Base-by-base conservation (phyloP, 345 rosid species). In the Brassica cretica region DNA sequence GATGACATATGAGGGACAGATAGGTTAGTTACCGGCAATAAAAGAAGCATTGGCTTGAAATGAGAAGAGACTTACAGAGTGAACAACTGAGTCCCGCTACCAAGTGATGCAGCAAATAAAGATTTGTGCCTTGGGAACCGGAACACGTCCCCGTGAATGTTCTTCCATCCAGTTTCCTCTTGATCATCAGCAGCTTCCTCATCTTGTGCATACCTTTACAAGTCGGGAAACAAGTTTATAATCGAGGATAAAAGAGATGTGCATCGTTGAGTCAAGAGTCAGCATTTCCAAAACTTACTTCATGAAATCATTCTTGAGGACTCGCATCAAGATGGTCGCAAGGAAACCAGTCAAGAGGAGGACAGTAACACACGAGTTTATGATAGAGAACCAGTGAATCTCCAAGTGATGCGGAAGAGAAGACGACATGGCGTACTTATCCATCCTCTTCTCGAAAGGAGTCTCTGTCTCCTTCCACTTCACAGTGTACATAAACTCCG, bases 141-240 rank as follows among this genome's bases (percentile, higher is more conserved):
- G 74, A 93, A 93, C 29, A 93, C 97, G 74, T 93, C 98, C 3
- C 94, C 92, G 37, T 85, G 92, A 72, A 93, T 88, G 85, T 91
- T 89, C 76, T 93, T 93, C 98, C 98, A 93, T 74, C 98, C 98
- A 46, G 88, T 91, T 83, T 93, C 96, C 64, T 93, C 97, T 74
- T 88, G 94, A 78, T 88, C 92, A 83, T 91, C 93, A 80, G 88
- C 92, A n/a, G 94, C 86, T 83, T 89, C 93, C 84, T 91, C 97
- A 76, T 93, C 97, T 78, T 86, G 94, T 12, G 93, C 90, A 81
- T 89, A 91, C 84, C 97, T 89, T 72, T 55, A 33, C 15, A 77
- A 51, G 2, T 39, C 46, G 24, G 27, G 0, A 51, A 66, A 46
- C 46, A 53, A 53, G 1, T 18, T 61, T 8, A 58, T 0, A 62